Base-by-base conservation (phyloP, 208 protist genomes). In the Naegleria gruberi region DNA sequence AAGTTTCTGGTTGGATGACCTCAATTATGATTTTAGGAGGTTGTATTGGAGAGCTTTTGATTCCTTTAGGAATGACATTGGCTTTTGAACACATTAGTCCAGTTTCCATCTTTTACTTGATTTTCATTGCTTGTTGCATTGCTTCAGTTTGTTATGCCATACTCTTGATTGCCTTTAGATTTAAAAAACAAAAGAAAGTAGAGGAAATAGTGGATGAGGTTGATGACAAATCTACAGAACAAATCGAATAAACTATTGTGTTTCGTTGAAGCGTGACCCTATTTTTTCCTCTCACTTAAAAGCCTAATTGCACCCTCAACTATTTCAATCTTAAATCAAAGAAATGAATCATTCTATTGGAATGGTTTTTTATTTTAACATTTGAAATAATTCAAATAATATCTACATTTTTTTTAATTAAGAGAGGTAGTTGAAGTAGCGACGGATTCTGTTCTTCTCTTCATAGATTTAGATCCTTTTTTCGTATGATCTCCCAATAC, bases 1-100 rank as follows among this genome's bases (percentile, higher is more conserved):
- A 87, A 40, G 83, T 87, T 1, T 44, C 43, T 87, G 83, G 83
- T 87, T 46, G 8, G 15, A 87, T 87, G 83, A 87, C 83, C 8
- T 45, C 83, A 6, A 55, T 55, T 40, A 87, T 87, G 83, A 43
- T 87, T n/a, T 4, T 87, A 4, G 19, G 41, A 44, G 83, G 26
- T 55, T 30, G 12, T 55, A 1, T 87, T 87, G 83, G 83, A 30
- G 83, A 45, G 55, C 15, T 87, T 6, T 8, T 87, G 0, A 26
- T 87, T 41, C 83, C 83, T 55, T 17, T 55, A 40, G 23, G 19
- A 5, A 87, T 87, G 83, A 55, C 83, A 44, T 30, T 37, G n/a
- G 12, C 6, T 8, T 77, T 77, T 77, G 30, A 77, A 37, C 8
- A 37, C 34, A 37, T 77, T 77, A 8, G 30, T 5, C 65, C 65